Evolutionary conservation across 352 stramenopile species (phyloP), one percentile per base, ranked within the genome.

Genomic region (Phytophthora sp.): DNA sequence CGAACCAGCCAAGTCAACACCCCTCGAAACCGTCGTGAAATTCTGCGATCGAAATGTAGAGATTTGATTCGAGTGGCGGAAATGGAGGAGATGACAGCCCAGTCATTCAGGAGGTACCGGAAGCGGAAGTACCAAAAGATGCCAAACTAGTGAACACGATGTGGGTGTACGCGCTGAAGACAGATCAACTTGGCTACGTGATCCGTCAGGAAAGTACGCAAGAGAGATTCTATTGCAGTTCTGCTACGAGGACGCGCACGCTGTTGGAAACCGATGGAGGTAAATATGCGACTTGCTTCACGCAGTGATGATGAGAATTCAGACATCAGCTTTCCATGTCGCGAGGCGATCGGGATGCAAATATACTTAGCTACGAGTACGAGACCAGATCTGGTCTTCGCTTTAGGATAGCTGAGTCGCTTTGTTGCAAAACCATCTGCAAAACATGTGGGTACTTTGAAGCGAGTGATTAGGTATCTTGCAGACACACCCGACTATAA

Each of bases 341-440:
- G 46, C 7, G 24, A 59, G 23, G 38, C 49, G 0, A 54, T 66
- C 11, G 58, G 58, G 12, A 55, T 49, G 38, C 8, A 58, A 6
- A 58, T 58, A 38, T 60, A 60, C 16, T 39, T 55, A 6, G 59
- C 59, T 1, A 67, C 49, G 3, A 39, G 49, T 15, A 66, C n/a
- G n/a, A n/a, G n/a, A n/a, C 58, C 1, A 11, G 58, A 13, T 49
- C 58, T 61, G 13, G 59, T 50, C 12, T 67, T 39, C 21, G 33
- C 47, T 24, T 8, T 67, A 15, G 49, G 41, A 4, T 50, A 67
- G 11, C 18, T 56, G 16, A 51, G 59, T 26, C 21, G 50, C 31
- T 67, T 67, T 44, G 49, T 67, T 7, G 11, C 29, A 15, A 44
- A 33, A 12, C 47, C 29, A 9, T 44, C 29, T 11, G 13, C 9